phyloP scores from a whole-genome alignment of 164 flowering plant genomes.

The Santalum album region DNA sequence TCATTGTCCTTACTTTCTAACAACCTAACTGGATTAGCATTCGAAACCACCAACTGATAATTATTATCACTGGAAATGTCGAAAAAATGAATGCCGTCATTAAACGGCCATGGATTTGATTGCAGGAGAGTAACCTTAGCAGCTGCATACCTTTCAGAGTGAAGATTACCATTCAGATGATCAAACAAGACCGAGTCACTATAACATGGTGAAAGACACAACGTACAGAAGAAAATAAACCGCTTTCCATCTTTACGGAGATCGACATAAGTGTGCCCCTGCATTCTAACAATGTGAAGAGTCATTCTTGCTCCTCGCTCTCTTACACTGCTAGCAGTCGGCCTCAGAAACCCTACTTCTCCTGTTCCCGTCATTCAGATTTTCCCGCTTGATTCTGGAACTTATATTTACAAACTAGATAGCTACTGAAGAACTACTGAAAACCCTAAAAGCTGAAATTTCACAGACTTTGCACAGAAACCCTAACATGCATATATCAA shows the following conservation, averaged over 20 bases:
- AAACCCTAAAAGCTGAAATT: slow-evolving; percentile 1
- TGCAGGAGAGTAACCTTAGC: slow-evolving; percentile 63
- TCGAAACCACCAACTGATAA: slow-evolving; percentile 9
- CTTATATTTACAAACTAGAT: neutral
- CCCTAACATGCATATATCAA: neutral
- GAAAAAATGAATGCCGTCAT: slow-evolving; percentile 85
- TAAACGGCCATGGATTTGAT: slow-evolving; percentile 87
- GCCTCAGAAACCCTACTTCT: slow-evolving; percentile 41
- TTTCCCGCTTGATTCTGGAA: slow-evolving; percentile 12
- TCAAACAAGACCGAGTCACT: slow-evolving; percentile 50
- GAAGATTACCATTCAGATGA: slow-evolving; percentile 71
- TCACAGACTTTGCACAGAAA: slow-evolving; percentile 3
- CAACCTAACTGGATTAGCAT: slow-evolving; percentile 12
- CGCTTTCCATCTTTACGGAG: slow-evolving; percentile 72
- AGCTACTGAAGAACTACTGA: neutral
- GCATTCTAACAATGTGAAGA: slow-evolving; percentile 40
- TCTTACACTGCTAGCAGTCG: slow-evolving; percentile 32
- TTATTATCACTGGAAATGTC: slow-evolving; percentile 28
- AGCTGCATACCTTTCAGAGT: slow-evolving; percentile 39
- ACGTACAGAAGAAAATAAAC: slow-evolving; percentile 65
- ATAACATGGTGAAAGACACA: slow-evolving; percentile 75
- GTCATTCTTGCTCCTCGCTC: slow-evolving; percentile 50
- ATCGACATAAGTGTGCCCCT: slow-evolving; percentile 78
- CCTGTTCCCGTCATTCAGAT: slow-evolving; percentile 29
- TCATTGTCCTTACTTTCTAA: slow-evolving; percentile 17